Evolutionary conservation across 2,329 filamentous ascomycete genomes (phyloP).

Genomic region (Periglandula ipomoeae): DNA sequence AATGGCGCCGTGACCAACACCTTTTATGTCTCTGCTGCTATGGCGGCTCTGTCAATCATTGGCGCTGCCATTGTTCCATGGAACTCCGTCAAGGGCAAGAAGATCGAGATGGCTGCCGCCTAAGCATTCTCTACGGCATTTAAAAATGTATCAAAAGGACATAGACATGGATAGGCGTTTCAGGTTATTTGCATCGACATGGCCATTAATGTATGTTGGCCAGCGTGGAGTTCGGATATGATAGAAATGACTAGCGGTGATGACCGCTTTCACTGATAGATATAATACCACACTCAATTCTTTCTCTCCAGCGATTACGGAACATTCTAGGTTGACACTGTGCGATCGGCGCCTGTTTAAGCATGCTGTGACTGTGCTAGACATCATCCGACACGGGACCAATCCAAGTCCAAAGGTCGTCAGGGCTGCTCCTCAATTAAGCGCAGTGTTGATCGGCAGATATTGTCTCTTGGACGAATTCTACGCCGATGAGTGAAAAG

Average conservation of each 20-base stretch:
- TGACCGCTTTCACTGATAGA: no score
- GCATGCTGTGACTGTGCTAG: neutral
- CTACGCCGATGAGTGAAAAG: no score
- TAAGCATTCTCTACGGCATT: neutral
- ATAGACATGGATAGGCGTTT: neutral
- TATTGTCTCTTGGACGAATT: no score
- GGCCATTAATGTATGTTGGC: no score
- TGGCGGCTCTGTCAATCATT: conserved; percentile 6
- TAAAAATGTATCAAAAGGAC: neutral
- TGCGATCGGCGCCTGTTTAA: no score
- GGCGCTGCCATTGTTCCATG: conserved; percentile 6
- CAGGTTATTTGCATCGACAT: no score
- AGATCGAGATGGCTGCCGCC: conserved; percentile 8
- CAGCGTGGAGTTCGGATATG: neutral
- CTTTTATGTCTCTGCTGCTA: conserved; percentile 7
- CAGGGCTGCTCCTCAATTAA: no score
- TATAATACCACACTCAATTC: neutral
- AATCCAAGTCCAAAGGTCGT: no score
- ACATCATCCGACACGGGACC: no score
- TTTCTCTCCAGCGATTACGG: neutral
- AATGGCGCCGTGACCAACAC: conserved; percentile 7
- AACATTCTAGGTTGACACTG: no score
- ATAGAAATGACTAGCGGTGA: no score
- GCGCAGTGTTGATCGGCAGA: no score
- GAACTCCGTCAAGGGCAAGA: conserved; percentile 10